phyloP scores from a whole-genome alignment of 2,329 filamentous ascomycete genomes.

The Xylariaceae sp. region DNA sequence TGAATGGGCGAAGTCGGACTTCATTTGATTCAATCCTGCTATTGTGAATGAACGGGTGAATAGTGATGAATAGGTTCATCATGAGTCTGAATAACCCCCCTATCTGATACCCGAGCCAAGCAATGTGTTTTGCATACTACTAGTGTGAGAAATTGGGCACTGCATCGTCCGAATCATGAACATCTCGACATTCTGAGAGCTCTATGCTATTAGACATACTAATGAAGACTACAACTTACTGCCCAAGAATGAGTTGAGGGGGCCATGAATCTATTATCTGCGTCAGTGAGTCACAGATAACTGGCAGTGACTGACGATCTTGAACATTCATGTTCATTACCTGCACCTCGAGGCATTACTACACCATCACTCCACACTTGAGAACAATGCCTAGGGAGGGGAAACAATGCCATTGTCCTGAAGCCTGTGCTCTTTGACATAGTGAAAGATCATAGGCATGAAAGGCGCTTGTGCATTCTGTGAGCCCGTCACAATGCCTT shows the following conservation, averaged over 20 bases:
- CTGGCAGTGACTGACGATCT: too few species aligned
- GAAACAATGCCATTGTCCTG: constrained; percentile 4
- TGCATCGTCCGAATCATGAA: too few species aligned
- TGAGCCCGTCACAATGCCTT: not conserved
- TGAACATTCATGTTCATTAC: too few species aligned
- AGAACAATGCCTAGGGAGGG: not conserved
- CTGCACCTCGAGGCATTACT: not conserved
- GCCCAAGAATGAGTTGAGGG: too few species aligned
- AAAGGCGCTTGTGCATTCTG: not conserved
- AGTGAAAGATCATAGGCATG: not conserved
- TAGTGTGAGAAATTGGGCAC: too few species aligned
- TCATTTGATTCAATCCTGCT: not conserved
- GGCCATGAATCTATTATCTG: too few species aligned
- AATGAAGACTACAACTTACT: too few species aligned
- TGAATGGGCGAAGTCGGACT: not conserved
- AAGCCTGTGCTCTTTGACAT: not conserved
- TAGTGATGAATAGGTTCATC: not conserved
- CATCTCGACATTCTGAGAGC: too few species aligned
- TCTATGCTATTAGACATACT: too few species aligned
- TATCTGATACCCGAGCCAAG: not conserved
- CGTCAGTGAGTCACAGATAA: too few species aligned
- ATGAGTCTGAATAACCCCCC: not conserved
- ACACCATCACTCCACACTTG: not conserved
- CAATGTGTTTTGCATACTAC: too few species aligned
- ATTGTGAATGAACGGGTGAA: not conserved